phyloP scores from a whole-genome alignment of 306 rosid genomes.

The Lathyrus oleraceus region DNA sequence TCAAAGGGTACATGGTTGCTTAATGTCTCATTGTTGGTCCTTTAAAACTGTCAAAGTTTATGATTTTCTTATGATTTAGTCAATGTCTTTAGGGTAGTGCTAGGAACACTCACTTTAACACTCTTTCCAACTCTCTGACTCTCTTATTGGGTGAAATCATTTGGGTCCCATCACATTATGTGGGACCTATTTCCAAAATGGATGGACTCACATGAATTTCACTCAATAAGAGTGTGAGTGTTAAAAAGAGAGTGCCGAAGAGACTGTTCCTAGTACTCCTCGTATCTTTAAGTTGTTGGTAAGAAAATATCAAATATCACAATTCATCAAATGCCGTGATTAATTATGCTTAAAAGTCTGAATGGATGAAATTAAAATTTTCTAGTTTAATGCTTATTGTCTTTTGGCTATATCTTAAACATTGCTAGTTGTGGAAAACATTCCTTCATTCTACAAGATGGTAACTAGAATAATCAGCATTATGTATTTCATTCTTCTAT shows the following conservation, averaged over 20 bases:
- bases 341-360: slow-evolving; percentile 13
- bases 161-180: too few relatives aligned
- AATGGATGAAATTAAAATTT: slow-evolving; percentile 1
- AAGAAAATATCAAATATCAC: slow-evolving; percentile 23
- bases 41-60: slow-evolving; percentile 23
- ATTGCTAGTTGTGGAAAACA: background rate
- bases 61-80: background rate
- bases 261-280: too few relatives aligned
- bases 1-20: slow-evolving; percentile 69
- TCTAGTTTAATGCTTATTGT: slow-evolving; percentile 8
- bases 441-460: slow-evolving; percentile 22
- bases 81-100: background rate
- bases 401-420: slow-evolving; percentile 18
- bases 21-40: slow-evolving; percentile 20
- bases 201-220: too few relatives aligned
- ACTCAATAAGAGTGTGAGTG: too few relatives aligned
- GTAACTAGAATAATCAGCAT: background rate
- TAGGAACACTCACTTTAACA: too few relatives aligned
- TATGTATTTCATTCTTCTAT: slow-evolving; percentile 13
- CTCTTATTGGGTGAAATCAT: too few relatives aligned
- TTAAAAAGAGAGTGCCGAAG: too few relatives aligned
- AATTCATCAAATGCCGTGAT: slow-evolving; percentile 27
- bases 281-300: background rate
- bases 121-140: too few relatives aligned
- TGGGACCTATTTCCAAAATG: too few relatives aligned